Conservation (phyloP, 305 asterid genomes). For the Withania somnifera region DNA sequence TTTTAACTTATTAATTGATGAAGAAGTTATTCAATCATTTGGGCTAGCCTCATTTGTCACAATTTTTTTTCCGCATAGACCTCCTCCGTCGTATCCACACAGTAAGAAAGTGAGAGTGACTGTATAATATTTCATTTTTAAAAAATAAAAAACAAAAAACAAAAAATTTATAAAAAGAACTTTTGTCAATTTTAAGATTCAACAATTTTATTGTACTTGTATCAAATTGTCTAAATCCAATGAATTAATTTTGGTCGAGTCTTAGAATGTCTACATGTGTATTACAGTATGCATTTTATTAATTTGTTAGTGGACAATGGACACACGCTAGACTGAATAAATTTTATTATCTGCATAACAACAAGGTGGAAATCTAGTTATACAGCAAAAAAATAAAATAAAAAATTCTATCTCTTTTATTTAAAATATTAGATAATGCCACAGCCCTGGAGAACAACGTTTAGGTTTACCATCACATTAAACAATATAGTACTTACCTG, state of each 20-base stretch:
- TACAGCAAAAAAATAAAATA: neutral
- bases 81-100: neutral
- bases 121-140: neutral
- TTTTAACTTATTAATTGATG: neutral
- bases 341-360: neutral
- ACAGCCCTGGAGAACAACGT: neutral
- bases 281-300: neutral
- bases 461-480: neutral
- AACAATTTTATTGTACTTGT: neutral
- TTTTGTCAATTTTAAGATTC: neutral
- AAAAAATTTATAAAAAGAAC: neutral
- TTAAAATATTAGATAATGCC: neutral
- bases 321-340: neutral
- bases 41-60: neutral
- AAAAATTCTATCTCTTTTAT: neutral
- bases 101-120: neutral
- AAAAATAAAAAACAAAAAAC: neutral
- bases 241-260: neutral
- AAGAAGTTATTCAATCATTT: neutral
- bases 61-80: neutral
- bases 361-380: conserved; percentile 4
- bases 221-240: neutral
- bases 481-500: neutral
- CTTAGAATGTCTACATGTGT: neutral
- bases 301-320: neutral